Evolutionary conservation across 163 green algal species (phyloP), one percentile per base, ranked within the genome.

Genomic region (Scenedesmus sp.): DNA sequence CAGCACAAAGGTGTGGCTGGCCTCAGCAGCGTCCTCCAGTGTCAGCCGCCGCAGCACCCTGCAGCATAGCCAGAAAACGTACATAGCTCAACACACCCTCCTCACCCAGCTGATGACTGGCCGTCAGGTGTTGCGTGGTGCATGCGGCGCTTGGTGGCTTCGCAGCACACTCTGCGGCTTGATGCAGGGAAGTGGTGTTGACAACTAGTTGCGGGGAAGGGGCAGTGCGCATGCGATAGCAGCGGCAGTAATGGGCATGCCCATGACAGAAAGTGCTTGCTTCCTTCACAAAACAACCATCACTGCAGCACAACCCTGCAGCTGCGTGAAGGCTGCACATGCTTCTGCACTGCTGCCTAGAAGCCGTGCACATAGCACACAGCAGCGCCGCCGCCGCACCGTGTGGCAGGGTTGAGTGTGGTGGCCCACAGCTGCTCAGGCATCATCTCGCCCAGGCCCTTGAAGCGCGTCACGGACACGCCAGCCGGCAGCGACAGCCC

Each of bases 371-470:
- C 16, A 62, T 13, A 66, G 16, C 79, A 66, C 1, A 46, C 82
- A 54, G 6, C 8, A 77, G 83, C 83, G 56, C 23, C 79, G 1
- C 12, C 84, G 59, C 26, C 91, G 18, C 91, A 96, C 94, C 98
- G 95, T 0, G 88, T 96, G 3, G 92, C 93, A 2, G 98, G 98
- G 96, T 99, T 96, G 52, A 99, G 93, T 1, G 98, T 99, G 2
- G 98, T 99, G 13, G 96, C 85, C 99, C 98, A 99, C 70, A 99
- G 96, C 96, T 99, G 98, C 92, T 99, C 93, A 12, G 99, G 98
- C 98, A 99, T 99, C 99, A 99, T 99, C 96, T 99, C 99, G 6
- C 98, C 98, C 86, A 99, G 95, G 3, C 98, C 98, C 95, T 99
- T 97, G 94, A 98, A 98, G 20, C 96, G 84, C 77, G 82, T 91